Evolutionary conservation across 495 filamentous ascomycete species (phyloP).

Genomic region (Neurospora sp.): DNA sequence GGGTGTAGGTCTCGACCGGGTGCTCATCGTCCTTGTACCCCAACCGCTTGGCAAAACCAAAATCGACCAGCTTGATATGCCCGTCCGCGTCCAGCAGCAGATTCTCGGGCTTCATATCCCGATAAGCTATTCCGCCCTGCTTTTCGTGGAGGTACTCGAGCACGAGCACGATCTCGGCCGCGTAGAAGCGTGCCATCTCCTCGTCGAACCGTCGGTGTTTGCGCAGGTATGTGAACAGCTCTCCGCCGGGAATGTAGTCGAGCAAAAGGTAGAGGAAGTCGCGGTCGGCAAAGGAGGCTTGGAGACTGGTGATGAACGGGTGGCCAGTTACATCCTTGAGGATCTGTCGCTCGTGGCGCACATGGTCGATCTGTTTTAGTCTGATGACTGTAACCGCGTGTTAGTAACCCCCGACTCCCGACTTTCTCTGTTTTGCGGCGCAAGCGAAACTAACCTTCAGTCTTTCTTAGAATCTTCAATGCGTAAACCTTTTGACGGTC

Average conservation of each 20-base stretch:
- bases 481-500: conserved; percentile 70
- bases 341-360: conserved; percentile 83
- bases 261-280: conserved; percentile 90
- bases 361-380: conserved; percentile 95
- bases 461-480: conserved; percentile 87
- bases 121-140: conserved; percentile 75
- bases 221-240: conserved; percentile 90
- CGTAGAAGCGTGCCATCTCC: conserved; percentile 81
- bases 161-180: conserved; percentile 87
- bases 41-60: conserved; percentile 88
- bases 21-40: conserved; percentile 36
- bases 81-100: conserved; percentile 85
- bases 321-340: conserved; percentile 82
- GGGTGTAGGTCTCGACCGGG: conserved; percentile 81
- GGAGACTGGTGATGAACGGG: conserved; percentile 89
- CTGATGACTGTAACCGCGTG: conserved; percentile 59
- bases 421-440: conserved; percentile 11
- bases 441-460: conserved; percentile 36
- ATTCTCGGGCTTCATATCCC: conserved; percentile 95
- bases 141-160: conserved; percentile 88
- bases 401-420: conserved; percentile 25
- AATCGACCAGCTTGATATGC: conserved; percentile 95
- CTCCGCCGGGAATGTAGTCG: conserved; percentile 85
- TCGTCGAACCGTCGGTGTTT: conserved; percentile 79
- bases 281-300: conserved; percentile 81